Percentiles rank a stretch among this genome's conserved stretches.
Evolutionary conservation across 2,329 filamentous ascomycete species (phyloP).

Genomic region (Periconia sp.): DNA sequence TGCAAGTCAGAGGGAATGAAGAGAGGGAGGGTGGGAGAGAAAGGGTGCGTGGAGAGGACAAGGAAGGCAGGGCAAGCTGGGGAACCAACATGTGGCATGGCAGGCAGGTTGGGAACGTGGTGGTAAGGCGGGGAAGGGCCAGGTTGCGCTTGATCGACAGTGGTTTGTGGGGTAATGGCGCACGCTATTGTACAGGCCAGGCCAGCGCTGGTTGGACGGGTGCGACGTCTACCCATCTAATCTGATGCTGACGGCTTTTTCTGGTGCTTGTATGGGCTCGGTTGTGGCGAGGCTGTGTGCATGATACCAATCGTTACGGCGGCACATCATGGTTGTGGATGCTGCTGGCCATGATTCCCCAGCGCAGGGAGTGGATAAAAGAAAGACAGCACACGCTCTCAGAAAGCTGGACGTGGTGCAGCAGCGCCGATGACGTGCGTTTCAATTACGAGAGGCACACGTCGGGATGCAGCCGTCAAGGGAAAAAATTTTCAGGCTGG

Average conservation of each 20-base stretch:
- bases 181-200: constrained; percentile 25
- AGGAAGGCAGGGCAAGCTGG: no score
- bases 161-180: constrained; percentile 41
- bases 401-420: constrained; percentile 10
- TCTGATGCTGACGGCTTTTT: neutral
- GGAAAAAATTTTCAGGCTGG: constrained; percentile 23
- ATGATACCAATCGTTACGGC: neutral
- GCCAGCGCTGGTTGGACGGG: neutral
- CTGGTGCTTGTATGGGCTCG: constrained; percentile 24
- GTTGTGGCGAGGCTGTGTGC: constrained; percentile 30
- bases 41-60: no score
- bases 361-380: no score
- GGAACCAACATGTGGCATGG: constrained; percentile 20
- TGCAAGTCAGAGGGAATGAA: constrained; percentile 34
- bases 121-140: constrained; percentile 39
- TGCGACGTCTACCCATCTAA: neutral
- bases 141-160: constrained; percentile 30
- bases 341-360: no score
- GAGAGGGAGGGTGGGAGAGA: constrained; percentile 2
- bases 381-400: constrained; percentile 11
- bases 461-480: constrained; percentile 9
- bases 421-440: constrained; percentile 5
- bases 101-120: constrained; percentile 28
- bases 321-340: neutral
- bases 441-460: constrained; percentile 20